Base-by-base conservation (phyloP, 2,329 filamentous ascomycete species). In the Lasiodiplodia theobromae region DNA sequence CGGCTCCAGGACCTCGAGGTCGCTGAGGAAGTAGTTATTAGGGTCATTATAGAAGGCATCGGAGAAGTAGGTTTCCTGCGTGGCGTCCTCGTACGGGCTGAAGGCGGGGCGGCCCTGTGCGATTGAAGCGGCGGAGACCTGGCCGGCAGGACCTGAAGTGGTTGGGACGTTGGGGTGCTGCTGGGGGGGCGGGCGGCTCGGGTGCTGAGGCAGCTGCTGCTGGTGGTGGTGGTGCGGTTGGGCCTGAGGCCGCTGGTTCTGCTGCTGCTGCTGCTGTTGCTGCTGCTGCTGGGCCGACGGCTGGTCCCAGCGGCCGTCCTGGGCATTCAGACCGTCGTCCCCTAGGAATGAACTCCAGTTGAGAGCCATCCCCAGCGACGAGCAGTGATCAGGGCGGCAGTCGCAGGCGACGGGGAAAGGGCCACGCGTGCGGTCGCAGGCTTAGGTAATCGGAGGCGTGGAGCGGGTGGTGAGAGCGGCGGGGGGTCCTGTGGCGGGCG, bases 11-110 rank as follows among this genome's bases (percentile, higher is more conserved):
- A 79, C 75, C 68, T 79, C 78, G 11, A 79, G 72, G 62, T 80
- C 78, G 74, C 77, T 76, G 66, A 80, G 76, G 70, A 79, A 79
- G 74, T 80, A 79, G 71, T 80, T 77, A 75, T 77, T 78, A 47
- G 77, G 72, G 66, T 73, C 70, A 71, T 80, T 79, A 64, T 79
- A 68, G 38, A 65, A 67, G 63, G 75, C 76, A 70, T 80, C 77
- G 73, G 77, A 76, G 68, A 79, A 78, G 72, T 77, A 79, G 23
- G 77, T 73, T 66, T 79, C 76, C 72, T 71, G 65, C 72, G 73
- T 75, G 69, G 76, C 73, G 69, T 71, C 71, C 68, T 78, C 73
- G 56, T 79, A 78, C 72, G 71, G 71, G 70, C 73, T 75, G 69
- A 74, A 66, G 72, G 75, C 75, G 69, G 76, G 74, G 73, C 74